A percentile compares a stretch with the other conserved stretches of the same genome.
Evolutionary conservation across 2,329 filamentous ascomycete species (phyloP).

Genomic region (Elsinoe batatas): DNA sequence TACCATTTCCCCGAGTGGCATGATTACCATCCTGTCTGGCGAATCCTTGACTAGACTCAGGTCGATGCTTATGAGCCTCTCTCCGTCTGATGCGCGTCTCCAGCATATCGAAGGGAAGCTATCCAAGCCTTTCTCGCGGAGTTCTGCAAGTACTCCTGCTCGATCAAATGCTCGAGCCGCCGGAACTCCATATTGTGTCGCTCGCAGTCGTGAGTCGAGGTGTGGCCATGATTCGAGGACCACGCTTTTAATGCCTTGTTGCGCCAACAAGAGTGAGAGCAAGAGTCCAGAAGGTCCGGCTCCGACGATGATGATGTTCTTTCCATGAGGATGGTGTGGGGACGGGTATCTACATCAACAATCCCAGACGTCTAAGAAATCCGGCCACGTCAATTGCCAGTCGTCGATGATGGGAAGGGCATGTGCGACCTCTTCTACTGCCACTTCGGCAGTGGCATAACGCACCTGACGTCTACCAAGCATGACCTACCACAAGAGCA

Average conservation of each 20-base stretch:
- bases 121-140: slow-evolving; percentile 33
- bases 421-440: too few relatives aligned
- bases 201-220: slow-evolving; percentile 28
- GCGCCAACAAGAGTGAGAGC: slow-evolving; percentile 30
- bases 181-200: slow-evolving; percentile 48
- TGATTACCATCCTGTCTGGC: slow-evolving; percentile 17
- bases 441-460: background rate
- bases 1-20: slow-evolving; percentile 21
- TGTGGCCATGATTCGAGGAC: slow-evolving; percentile 24
- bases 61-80: slow-evolving; percentile 24
- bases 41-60: slow-evolving; percentile 19
- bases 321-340: too few relatives aligned
- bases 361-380: too few relatives aligned
- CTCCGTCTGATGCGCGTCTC: slow-evolving; percentile 38
- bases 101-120: slow-evolving; percentile 15
- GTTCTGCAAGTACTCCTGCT: slow-evolving; percentile 50
- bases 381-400: too few relatives aligned
- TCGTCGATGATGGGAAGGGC: too few relatives aligned
- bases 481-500: background rate
- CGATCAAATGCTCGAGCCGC: slow-evolving; percentile 49
- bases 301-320: slow-evolving; percentile 31
- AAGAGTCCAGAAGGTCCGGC: slow-evolving; percentile 33
- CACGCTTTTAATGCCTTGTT: slow-evolving; percentile 29
- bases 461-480: background rate
- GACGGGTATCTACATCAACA: too few relatives aligned